A percentile compares a stretch with the other conserved stretches of the same genome.
Evolutionary conservation across 345 rosid species (phyloP).

Genomic region (Citrus sinensis): DVS_A1.0 CM039164.1:19417001-19417500

Average conservation of each 20-base stretch:
- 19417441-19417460: background rate
- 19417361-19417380: constrained; percentile 63
- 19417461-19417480: background rate
- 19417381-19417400: constrained; percentile 83
- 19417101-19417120: background rate
- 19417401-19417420: constrained; percentile 83
- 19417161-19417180: background rate
- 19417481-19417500: background rate
- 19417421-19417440: constrained; percentile 78
- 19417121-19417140: background rate
- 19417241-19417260: background rate
- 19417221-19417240: background rate
- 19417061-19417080: background rate
- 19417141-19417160: background rate
- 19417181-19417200: background rate
- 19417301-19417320: background rate
- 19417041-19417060: background rate
- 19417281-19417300: background rate
- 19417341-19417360: constrained; percentile 86
- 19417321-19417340: constrained; percentile 60
- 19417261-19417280: background rate
- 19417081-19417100: background rate
- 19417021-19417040: background rate
- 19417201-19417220: background rate
- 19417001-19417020: background rate